Evolutionary conservation across 805 yeast genomes (phyloP).

Genomic region (Suhomyces sp.): DNA sequence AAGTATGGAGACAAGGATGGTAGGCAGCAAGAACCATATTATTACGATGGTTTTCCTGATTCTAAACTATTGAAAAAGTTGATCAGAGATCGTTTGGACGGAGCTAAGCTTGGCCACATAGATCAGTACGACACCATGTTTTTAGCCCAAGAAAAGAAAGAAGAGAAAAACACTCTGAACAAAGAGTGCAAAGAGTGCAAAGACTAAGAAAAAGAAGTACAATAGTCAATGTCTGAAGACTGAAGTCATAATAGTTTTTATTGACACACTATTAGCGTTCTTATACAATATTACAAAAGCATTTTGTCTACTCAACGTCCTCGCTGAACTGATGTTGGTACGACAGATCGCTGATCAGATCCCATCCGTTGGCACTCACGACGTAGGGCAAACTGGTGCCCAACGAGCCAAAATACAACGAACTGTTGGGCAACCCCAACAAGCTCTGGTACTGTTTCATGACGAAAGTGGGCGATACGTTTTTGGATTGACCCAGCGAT

Average conservation of each 20-base stretch:
- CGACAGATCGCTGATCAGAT: conserved; percentile 16
- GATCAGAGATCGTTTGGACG: conserved; percentile 58
- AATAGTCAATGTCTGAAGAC: neutral
- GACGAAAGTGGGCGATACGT: conserved; percentile 52
- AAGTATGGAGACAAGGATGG: conserved; percentile 15
- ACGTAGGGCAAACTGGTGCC: conserved; percentile 56
- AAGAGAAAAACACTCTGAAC: neutral
- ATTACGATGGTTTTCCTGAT: conserved; percentile 80
- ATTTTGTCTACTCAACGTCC: conserved; percentile 9
- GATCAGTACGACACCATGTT: conserved; percentile 30
- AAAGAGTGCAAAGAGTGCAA: neutral
- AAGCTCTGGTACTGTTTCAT: conserved; percentile 52
- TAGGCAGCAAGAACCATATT: conserved; percentile 24
- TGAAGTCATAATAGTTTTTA: neutral
- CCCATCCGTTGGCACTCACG: conserved; percentile 47
- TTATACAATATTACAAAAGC: neutral
- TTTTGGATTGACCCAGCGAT: conserved; percentile 23
- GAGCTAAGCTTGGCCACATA: conserved; percentile 61
- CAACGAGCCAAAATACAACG: conserved; percentile 39
- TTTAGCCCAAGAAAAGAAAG: neutral
- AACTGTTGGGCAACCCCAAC: conserved; percentile 52
- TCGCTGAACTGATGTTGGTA: conserved; percentile 14
- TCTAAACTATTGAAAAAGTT: conserved; percentile 71
- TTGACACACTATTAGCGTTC: neutral
- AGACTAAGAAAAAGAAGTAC: neutral